Conservation (phyloP, 495 filamentous ascomycete genomes). For the Sporormia fimetaria region DNA sequence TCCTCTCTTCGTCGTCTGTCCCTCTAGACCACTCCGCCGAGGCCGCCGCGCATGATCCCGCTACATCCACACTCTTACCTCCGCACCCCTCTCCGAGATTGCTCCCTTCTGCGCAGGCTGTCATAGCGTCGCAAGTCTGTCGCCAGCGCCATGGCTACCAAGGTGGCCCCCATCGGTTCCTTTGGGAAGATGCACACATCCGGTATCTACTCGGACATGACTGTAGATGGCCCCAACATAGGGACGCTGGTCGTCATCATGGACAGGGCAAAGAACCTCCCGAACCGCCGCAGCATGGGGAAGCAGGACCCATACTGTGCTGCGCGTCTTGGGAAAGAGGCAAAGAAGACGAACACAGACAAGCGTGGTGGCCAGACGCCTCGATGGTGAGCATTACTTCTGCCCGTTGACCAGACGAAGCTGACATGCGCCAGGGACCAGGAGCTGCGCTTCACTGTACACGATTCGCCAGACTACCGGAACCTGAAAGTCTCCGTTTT, state of each 20-base stretch:
- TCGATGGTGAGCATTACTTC: constrained; percentile 56
- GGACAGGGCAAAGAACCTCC: constrained; percentile 77
- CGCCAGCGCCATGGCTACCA: constrained; percentile 25
- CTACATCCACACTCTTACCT: background rate
- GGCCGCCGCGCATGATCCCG: background rate
- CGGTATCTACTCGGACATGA: constrained; percentile 93
- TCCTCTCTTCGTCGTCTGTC: too few species aligned
- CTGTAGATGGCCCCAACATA: constrained; percentile 85
- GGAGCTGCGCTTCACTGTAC: constrained; percentile 89
- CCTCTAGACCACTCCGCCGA: too few species aligned
- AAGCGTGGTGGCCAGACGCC: constrained; percentile 91
- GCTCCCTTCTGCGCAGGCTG: too few species aligned
- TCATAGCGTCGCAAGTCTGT: too few species aligned
- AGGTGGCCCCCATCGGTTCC: constrained; percentile 15
- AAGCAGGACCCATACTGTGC: constrained; percentile 99
- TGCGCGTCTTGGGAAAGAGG: constrained; percentile 86
- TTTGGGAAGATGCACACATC: constrained; percentile 53
- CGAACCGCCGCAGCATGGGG: constrained; percentile 90
- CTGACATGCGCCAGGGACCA: constrained; percentile 63
- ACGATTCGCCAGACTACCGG: constrained; percentile 92
- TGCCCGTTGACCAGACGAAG: constrained; percentile 3
- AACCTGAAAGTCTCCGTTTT: constrained; percentile 90
- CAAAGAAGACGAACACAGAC: constrained; percentile 94
- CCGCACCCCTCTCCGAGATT: background rate
- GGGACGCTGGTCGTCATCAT: constrained; percentile 86